Evolutionary conservation across 2,329 filamentous ascomycete species (phyloP).

Genomic region (Pestalotiopsis sp.): DNA sequence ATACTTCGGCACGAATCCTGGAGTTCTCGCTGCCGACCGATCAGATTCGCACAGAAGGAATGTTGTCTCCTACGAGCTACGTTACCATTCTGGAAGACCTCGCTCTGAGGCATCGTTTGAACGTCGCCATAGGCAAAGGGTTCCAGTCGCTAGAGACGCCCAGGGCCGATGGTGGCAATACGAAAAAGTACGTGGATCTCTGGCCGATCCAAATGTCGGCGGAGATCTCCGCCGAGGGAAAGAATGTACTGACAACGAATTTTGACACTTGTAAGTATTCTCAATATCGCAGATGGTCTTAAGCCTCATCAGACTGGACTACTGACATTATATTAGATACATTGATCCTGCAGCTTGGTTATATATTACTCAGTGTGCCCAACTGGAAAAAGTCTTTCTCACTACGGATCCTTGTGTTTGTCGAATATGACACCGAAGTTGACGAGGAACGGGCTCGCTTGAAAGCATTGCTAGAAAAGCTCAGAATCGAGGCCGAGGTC

Average conservation of each 20-base stretch:
- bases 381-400: slow-evolving; percentile 75
- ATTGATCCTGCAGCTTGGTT: slow-evolving; percentile 82
- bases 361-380: slow-evolving; percentile 78
- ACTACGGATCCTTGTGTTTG: slow-evolving; percentile 80
- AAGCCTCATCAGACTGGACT: slow-evolving; percentile 6
- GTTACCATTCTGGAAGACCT: slow-evolving; percentile 83
- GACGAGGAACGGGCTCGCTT: slow-evolving; percentile 75
- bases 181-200: slow-evolving; percentile 79
- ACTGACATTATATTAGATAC: slow-evolving; percentile 49
- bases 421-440: slow-evolving; percentile 84
- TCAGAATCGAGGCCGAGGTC: slow-evolving; percentile 78
- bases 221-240: slow-evolving; percentile 67
- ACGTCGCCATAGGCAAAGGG: slow-evolving; percentile 81
- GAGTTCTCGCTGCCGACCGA: slow-evolving; percentile 68
- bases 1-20: slow-evolving; percentile 56
- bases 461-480: slow-evolving; percentile 72
- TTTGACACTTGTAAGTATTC: slow-evolving; percentile 75
- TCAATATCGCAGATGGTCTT: not conserved
- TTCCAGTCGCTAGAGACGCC: slow-evolving; percentile 78
- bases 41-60: slow-evolving; percentile 64
- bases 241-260: slow-evolving; percentile 77
- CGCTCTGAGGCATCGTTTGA: slow-evolving; percentile 74
- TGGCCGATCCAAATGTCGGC: slow-evolving; percentile 96
- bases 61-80: slow-evolving; percentile 72
- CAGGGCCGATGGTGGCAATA: slow-evolving; percentile 52